Base-by-base conservation (phyloP, 2,329 filamentous ascomycete species). In the Colletotrichum phormii region DNA sequence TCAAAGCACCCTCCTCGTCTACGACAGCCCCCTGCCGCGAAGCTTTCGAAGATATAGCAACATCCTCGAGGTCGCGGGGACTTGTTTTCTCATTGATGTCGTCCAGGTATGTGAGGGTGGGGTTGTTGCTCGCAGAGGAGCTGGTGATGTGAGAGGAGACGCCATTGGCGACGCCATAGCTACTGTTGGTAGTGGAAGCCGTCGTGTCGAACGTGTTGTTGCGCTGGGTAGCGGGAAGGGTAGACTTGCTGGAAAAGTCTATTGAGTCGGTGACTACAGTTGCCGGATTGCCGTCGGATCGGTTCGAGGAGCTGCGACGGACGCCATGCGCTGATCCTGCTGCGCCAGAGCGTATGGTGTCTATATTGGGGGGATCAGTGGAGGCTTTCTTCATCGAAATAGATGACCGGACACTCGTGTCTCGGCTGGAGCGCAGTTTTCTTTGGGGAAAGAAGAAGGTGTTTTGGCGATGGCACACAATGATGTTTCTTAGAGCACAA, bases 301-400 rank as follows among this genome's bases (percentile, higher is more conserved):
- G 80, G 78, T 80, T 82, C 78, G 83, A 77, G 76, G 80, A 76
- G 75, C 76, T 77, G 76, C 76, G 77, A 73, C 76, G 79, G 83
- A 81, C 83, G 86, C 87, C 88, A 89, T 89, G 84, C 85, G 88
- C 84, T 84, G 85, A 83, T 82, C 85, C 82, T 81, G 81, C 81
- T 83, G 86, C 84, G 88, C 85, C 86, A 83, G 87, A 88, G 85
- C 85, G 85, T 84, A 86, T 85, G 85, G 84, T 85, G 86, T 89
- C 85, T 89, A 84, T 85, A 81, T 85, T 84, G 81, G 86, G 84
- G 79, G 84, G 81, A 76, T 87, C 84, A 83, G 87, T 82, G 77
- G 84, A 89, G 83, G 83, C 83, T 87, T 89, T 84, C 88, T 89
- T 91, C 89, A 91, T 91, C 89, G 89, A 90, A 85, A 78, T 83